Evolutionary conservation across 129 eudicot genomes (phyloP).

Genomic region (Tagetes erecta): DNA sequence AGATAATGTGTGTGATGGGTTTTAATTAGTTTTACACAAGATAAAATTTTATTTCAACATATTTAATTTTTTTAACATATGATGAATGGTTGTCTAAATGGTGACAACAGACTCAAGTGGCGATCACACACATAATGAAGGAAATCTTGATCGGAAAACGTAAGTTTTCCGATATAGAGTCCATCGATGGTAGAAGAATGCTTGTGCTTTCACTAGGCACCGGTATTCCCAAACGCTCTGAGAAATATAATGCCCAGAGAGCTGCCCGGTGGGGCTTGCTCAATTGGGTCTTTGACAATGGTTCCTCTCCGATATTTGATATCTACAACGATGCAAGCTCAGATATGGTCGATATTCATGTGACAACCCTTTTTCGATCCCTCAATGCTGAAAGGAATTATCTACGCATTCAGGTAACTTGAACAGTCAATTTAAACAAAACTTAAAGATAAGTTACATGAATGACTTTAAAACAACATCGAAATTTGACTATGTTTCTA

Average conservation of each 20-base stretch:
- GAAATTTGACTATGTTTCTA: no score
- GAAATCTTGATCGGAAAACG: slow-evolving; percentile 51
- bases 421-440: neutral
- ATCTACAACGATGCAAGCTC: slow-evolving; percentile 58
- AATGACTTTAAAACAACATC: no score
- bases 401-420: slow-evolving; percentile 70
- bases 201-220: slow-evolving; percentile 74
- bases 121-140: slow-evolving; percentile 60
- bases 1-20: no score
- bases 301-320: slow-evolving; percentile 57
- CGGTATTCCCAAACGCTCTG: slow-evolving; percentile 50
- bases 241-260: slow-evolving; percentile 42
- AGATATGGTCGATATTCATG: slow-evolving; percentile 85
- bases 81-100: neutral
- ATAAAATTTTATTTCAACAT: no score
- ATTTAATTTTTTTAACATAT: neutral
- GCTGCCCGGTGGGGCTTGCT: slow-evolving; percentile 70
- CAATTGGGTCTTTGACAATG: slow-evolving; percentile 60
- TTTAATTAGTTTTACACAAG: no score
- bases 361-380: slow-evolving; percentile 64
- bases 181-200: slow-evolving; percentile 53
- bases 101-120: slow-evolving; percentile 58
- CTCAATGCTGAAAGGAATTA: slow-evolving; percentile 51
- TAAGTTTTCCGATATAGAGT: slow-evolving; percentile 35
- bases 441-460: no score